A percentile compares a stretch with the other conserved stretches of the same genome.
phyloP scores from a whole-genome alignment of 192 early-diverging fungal species.

The Gryganskiella cystojenkinii region DNA sequence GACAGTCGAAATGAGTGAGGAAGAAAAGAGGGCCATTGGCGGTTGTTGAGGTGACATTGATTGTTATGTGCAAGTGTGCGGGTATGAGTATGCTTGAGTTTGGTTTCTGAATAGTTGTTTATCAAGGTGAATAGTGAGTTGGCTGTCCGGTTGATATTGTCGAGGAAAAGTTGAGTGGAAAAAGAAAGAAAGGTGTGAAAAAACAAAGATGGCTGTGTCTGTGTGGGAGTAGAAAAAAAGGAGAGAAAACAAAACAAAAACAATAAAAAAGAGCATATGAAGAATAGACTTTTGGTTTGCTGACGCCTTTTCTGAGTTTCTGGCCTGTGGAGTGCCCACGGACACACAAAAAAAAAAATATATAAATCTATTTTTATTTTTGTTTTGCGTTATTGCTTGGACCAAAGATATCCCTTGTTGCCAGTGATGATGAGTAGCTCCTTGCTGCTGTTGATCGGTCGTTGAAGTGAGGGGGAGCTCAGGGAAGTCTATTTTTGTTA shows the following conservation, averaged over 20 bases:
- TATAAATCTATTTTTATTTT: background rate
- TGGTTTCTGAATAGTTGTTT: background rate
- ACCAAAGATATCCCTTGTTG: too few relatives aligned
- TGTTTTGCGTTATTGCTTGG: too few relatives aligned
- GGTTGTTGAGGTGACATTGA: constrained; percentile 15
- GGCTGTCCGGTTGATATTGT: background rate
- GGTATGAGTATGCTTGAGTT: background rate
- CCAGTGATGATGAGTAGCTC: too few relatives aligned
- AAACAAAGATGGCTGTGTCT: background rate
- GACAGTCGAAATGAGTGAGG: constrained; percentile 73
- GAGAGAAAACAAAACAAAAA: constrained; percentile 15
- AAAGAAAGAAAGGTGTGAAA: background rate
- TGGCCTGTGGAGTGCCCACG: background rate
- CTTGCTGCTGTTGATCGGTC: too few relatives aligned
- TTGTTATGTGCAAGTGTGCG: constrained; percentile 1
- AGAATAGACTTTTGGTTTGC: constrained; percentile 2
- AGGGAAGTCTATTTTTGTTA: too few relatives aligned
- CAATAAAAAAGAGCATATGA: background rate
- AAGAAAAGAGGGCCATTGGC: constrained; percentile 40
- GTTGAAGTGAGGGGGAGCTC: too few relatives aligned
- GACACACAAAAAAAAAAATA: background rate
- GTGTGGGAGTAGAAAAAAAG: background rate
- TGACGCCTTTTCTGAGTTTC: background rate
- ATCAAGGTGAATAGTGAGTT: background rate
- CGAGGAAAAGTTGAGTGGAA: background rate